Evolutionary conservation across 2,329 filamentous ascomycete species (phyloP).

Genomic region (Phialemoniopsis sp.): DNA sequence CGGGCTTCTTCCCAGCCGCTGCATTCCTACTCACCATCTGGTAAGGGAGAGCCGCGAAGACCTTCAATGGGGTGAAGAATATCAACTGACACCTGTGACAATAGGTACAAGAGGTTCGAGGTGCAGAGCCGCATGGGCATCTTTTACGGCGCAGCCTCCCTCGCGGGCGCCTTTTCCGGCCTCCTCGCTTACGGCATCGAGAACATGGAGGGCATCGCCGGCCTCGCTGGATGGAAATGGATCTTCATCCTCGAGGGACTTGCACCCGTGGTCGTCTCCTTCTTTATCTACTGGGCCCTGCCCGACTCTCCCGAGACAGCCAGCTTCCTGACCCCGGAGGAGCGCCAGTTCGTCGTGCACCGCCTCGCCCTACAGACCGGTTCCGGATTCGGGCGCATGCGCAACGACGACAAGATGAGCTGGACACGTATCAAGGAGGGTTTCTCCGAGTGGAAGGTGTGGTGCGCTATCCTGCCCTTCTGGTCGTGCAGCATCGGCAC

Average conservation of each 20-base stretch:
- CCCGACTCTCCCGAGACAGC: constrained; percentile 28
- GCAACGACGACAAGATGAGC: constrained; percentile 6
- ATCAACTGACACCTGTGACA: too few relatives aligned
- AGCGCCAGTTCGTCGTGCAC: constrained; percentile 26
- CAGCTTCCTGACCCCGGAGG: constrained; percentile 23
- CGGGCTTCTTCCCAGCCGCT: constrained; percentile 36
- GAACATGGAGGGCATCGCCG: constrained; percentile 25
- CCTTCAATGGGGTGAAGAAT: too few relatives aligned
- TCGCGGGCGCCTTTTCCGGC: constrained; percentile 7
- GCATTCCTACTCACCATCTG: too few relatives aligned
- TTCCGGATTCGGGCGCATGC: constrained; percentile 6
- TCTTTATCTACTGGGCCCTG: constrained; percentile 8
- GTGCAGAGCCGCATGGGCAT: constrained; percentile 7
- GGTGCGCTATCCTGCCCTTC: constrained; percentile 9
- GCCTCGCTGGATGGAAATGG: constrained; percentile 56
- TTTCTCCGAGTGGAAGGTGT: constrained; percentile 9
- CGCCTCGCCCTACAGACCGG: constrained; percentile 19
- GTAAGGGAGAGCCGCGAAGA: too few relatives aligned
- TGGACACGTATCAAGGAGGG: constrained; percentile 5
- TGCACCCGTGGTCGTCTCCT: constrained; percentile 16
- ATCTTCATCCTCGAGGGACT: constrained; percentile 46
- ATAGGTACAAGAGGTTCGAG: constrained; percentile 9
- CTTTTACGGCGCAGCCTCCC: constrained; percentile 7
- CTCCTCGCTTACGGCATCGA: constrained; percentile 7
- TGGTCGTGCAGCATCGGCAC: constrained; percentile 7